Conservation (phyloP, 2,329 filamentous ascomycete species). For the Sporothrix inflata region DNA sequence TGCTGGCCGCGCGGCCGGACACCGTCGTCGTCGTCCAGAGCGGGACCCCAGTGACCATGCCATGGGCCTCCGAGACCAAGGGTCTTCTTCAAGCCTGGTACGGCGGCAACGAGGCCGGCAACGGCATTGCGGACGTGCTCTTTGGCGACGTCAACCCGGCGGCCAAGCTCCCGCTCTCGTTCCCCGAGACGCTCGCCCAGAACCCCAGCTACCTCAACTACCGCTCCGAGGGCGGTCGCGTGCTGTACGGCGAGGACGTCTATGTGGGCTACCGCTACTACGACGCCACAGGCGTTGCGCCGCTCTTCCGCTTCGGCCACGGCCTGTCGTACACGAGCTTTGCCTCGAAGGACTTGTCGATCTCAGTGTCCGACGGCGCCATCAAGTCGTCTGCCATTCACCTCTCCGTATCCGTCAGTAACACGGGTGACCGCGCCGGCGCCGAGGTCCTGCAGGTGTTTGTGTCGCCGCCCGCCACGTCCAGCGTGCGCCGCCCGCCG, state of each 20-base stretch:
- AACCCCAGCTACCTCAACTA: conserved; percentile 80
- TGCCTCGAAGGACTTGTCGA: conserved; percentile 41
- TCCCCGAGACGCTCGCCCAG: conserved; percentile 68
- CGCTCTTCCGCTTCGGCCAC: conserved; percentile 78
- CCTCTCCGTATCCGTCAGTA: conserved; percentile 50
- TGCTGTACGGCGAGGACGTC: conserved; percentile 78
- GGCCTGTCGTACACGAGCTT: conserved; percentile 80
- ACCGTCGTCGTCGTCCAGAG: conserved; percentile 63
- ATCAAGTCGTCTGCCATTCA: conserved; percentile 45
- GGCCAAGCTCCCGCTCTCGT: conserved; percentile 74
- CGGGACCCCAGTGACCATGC: conserved; percentile 60
- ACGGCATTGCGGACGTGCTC: conserved; percentile 65
- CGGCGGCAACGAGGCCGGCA: conserved; percentile 67
- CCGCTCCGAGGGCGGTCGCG: conserved; percentile 68
- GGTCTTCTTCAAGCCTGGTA: conserved; percentile 66
- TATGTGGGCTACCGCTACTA: conserved; percentile 83
- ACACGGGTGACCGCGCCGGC: conserved; percentile 50
- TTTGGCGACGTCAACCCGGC: conserved; percentile 63
- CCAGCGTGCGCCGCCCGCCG: conserved; percentile 52
- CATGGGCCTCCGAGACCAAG: conserved; percentile 51
- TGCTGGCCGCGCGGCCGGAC: conserved; percentile 58
- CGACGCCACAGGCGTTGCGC: conserved; percentile 66
- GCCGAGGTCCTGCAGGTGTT: conserved; percentile 61
- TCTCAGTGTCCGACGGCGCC: conserved; percentile 31
- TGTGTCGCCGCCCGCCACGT: conserved; percentile 37